Base-by-base conservation (phyloP, 306 rosid species). In the Casuarina equisetifolia region DNA sequence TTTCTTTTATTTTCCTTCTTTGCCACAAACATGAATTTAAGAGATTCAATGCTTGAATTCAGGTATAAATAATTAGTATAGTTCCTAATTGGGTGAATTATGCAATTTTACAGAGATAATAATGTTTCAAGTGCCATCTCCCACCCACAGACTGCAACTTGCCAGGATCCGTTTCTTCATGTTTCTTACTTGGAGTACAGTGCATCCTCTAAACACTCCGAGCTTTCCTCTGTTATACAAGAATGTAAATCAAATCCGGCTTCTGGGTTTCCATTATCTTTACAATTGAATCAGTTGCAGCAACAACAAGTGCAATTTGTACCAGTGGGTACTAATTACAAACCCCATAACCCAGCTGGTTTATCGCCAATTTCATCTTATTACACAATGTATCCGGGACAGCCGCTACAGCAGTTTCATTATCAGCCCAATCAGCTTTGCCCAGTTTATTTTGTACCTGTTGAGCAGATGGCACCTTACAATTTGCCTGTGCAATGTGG, bases 371-470 rank as follows among this genome's bases (percentile, higher is more conserved):
- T 80, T 75, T 68, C 85, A 25, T 76, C 89, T 61, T 76, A 61
- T 80, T 83, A 85, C 70, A 82, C 76, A 0, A 44, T 73, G 48
- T 80, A 81, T 69, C 85, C 79, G 46, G 74, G 74, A 11, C 87
- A 48, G 78, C 87, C 82, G 53, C 36, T 69, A 50, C 79, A 74
- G 72, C 87, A 80, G 15, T 42, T 78, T 10, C 69, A 48, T 55
- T 83, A 76, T 76, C 84, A 88, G 74, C 80, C 81, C 44, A 83
- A 74, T 78, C 86, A 77, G 39, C 49, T 81, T 0, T 62, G 44
- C 75, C 87, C 91, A 0, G 43, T 81, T 39, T 86, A 83, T 86
- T 71, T 77, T 25, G 62, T 81, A 74, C 89, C 90, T 39, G 72
- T 75, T 78, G 85, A 81, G 49, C 84, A 81, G 53, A 66, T 82